A percentile compares a stretch with the other conserved stretches of the same genome.
Conservation (phyloP, 495 filamentous ascomycete species). For the Aspergillus wentii region DNA sequence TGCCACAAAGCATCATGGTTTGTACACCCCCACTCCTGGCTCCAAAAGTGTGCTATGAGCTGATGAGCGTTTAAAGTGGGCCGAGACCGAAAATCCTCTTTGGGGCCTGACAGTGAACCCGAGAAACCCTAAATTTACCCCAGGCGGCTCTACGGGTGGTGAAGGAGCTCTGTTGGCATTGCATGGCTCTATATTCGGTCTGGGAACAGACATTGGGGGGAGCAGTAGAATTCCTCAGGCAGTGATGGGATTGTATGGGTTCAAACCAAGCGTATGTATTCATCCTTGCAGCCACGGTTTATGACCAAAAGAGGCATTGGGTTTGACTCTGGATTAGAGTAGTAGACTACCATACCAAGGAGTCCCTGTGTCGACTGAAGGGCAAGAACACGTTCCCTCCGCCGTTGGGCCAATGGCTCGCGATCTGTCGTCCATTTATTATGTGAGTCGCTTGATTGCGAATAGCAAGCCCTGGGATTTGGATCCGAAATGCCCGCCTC, state of each 20-base stretch:
- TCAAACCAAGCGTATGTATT: slow-evolving; percentile 50
- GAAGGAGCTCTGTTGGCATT: slow-evolving; percentile 58
- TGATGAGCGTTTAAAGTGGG: slow-evolving; percentile 25
- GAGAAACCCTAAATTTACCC: slow-evolving; percentile 38
- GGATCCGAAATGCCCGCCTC: slow-evolving; percentile 42
- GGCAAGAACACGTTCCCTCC: slow-evolving; percentile 51
- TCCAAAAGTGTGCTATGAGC: slow-evolving; percentile 28
- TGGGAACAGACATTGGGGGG: slow-evolving; percentile 63
- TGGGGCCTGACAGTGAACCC: slow-evolving; percentile 51
- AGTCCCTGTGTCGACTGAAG: slow-evolving; percentile 45
- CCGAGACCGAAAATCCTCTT: slow-evolving; percentile 50
- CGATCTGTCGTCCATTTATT: slow-evolving; percentile 33
- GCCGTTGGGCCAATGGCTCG: slow-evolving; percentile 46
- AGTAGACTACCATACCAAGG: slow-evolving; percentile 42
- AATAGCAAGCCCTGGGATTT: slow-evolving; percentile 35
- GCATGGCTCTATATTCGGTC: slow-evolving; percentile 57
- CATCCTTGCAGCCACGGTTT: neutral
- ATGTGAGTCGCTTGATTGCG: slow-evolving; percentile 36
- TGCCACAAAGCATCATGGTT: slow-evolving; percentile 51
- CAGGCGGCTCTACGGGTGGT: slow-evolving; percentile 61
- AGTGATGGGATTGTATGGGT: slow-evolving; percentile 47
- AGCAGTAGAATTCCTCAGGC: slow-evolving; percentile 53
- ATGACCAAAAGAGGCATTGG: neutral
- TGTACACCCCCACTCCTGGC: slow-evolving; percentile 16
- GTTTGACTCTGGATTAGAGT: slow-evolving; percentile 22